Evolutionary conservation across 2,329 filamentous ascomycete genomes (phyloP).

Genomic region (Hypoxylon sp.): DNA sequence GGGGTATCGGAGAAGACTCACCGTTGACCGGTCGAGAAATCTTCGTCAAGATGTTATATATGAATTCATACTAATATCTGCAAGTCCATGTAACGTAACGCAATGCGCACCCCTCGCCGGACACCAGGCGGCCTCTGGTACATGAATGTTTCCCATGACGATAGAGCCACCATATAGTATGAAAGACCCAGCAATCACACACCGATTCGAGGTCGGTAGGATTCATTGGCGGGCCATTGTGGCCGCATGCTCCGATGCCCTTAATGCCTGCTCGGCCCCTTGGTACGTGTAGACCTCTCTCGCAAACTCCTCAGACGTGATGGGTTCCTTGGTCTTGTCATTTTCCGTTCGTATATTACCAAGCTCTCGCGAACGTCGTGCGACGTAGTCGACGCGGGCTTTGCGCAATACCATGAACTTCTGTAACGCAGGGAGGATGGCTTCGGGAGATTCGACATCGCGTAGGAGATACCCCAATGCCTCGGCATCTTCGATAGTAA

Average conservation of each 20-base stretch:
- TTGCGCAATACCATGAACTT: conserved; percentile 41
- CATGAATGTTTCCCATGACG: background rate
- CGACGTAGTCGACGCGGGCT: conserved; percentile 39
- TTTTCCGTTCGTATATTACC: conserved; percentile 36
- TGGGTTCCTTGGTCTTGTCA: conserved; percentile 33
- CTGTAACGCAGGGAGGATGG: conserved; percentile 16
- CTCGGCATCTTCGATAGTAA: conserved; percentile 45
- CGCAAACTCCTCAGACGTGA: conserved; percentile 39
- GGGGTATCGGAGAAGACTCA: background rate
- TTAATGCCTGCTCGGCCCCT: conserved; percentile 38
- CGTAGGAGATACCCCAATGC: conserved; percentile 36
- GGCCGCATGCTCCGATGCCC: conserved; percentile 6
- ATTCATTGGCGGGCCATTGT: too few relatives aligned
- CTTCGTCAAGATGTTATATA: background rate
- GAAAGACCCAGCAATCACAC: too few relatives aligned
- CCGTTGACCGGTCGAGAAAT: conserved; percentile 57
- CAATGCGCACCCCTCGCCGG: background rate
- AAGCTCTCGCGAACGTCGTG: conserved; percentile 38
- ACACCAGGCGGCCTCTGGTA: background rate
- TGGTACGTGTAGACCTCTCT: conserved; percentile 40
- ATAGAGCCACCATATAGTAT: too few relatives aligned
- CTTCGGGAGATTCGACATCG: conserved; percentile 29
- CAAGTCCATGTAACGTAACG: background rate
- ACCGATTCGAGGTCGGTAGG: too few relatives aligned
- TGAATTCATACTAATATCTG: background rate